These are phyloP conservation scores for Leccinum subtestaceum DNA, from an alignment of 768 basidiomycete species.

Conservation along the genomic window DNA sequence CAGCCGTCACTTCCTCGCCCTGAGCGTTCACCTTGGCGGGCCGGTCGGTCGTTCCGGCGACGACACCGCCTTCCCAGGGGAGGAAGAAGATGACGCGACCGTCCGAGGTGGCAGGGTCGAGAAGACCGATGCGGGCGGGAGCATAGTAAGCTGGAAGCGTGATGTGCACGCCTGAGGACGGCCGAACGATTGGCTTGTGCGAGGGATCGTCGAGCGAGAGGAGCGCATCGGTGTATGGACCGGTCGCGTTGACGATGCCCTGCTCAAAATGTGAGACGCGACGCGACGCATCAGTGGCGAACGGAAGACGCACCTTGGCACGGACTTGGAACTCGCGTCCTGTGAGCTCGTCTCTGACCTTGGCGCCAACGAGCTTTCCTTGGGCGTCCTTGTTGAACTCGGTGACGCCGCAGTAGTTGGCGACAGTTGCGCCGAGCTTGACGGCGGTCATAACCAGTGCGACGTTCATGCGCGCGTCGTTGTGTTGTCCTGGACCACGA, in stretches of 20 bases:
- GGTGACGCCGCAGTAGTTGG: conserved; percentile 89
- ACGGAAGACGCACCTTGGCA: not conserved
- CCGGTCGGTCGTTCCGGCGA: conserved; percentile 94
- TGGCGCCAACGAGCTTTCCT: too few relatives aligned
- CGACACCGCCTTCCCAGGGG: conserved; percentile 97
- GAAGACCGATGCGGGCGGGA: conserved; percentile 89
- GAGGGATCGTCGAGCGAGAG: conserved; percentile 75
- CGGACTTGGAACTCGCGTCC: too few relatives aligned
- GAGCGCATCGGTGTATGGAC: conserved; percentile 87
- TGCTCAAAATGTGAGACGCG: conserved; percentile 24
- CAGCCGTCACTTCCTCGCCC: conserved; percentile 66
- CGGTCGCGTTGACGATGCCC: conserved; percentile 96
- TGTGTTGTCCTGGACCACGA: conserved; percentile 76
- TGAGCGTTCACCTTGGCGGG: conserved; percentile 60
- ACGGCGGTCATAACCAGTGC: conserved; percentile 94
- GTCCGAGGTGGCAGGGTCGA: conserved; percentile 94
- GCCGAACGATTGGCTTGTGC: conserved; percentile 85
- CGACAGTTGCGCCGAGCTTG: conserved; percentile 80
- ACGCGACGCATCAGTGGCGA: not conserved
- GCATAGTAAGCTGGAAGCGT: conserved; percentile 97
- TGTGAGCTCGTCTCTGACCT: too few relatives aligned
- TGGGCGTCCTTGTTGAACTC: conserved; percentile 63
- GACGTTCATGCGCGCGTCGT: conserved; percentile 98
- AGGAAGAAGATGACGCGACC: conserved; percentile 99
- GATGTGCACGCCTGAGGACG: conserved; percentile 93